Evolutionary conservation across 2,329 filamentous ascomycete genomes (phyloP).

Genomic region (Dothideomycetes sp.): DNA sequence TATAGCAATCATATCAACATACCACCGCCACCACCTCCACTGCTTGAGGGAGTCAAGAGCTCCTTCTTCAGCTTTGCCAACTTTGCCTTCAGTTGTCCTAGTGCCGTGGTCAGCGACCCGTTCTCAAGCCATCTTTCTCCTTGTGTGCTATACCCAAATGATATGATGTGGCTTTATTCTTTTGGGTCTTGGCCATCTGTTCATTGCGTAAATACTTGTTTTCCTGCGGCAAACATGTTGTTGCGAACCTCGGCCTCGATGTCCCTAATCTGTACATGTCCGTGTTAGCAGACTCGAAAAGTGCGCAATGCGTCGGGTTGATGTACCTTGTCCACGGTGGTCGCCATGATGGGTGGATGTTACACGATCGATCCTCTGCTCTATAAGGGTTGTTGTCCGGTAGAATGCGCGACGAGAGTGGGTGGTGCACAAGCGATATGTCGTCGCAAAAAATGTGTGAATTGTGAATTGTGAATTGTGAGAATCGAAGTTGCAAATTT

Average conservation of each 20-base stretch:
- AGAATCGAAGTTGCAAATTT: slow-evolving; percentile 13
- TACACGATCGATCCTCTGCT: no score
- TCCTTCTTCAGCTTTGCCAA: slow-evolving; percentile 96
- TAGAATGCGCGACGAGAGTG: no score
- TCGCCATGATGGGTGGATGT: slow-evolving; percentile 62
- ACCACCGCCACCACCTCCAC: slow-evolving; percentile 76
- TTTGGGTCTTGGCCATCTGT: slow-evolving; percentile 91
- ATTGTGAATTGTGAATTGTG: slow-evolving; percentile 1
- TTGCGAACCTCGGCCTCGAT: slow-evolving; percentile 81
- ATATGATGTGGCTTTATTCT: slow-evolving; percentile 91
- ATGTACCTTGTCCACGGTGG: slow-evolving; percentile 84
- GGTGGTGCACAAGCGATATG: no score
- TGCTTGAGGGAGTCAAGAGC: slow-evolving; percentile 70
- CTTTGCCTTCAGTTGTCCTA: slow-evolving; percentile 88
- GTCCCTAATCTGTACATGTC: slow-evolving; percentile 69
- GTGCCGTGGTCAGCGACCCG: neutral
- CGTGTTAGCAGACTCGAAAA: slow-evolving; percentile 20
- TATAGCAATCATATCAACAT: slow-evolving; percentile 12
- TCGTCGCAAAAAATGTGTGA: no score
- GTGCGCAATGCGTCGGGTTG: slow-evolving; percentile 1
- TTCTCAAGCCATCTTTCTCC: slow-evolving; percentile 8
- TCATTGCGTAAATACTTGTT: slow-evolving; percentile 21
- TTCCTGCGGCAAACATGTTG: slow-evolving; percentile 15
- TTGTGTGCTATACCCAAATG: slow-evolving; percentile 60
- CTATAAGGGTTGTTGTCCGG: no score